Conservation (phyloP, 2,329 filamentous ascomycete genomes). For the Colletotrichum musae region DNA sequence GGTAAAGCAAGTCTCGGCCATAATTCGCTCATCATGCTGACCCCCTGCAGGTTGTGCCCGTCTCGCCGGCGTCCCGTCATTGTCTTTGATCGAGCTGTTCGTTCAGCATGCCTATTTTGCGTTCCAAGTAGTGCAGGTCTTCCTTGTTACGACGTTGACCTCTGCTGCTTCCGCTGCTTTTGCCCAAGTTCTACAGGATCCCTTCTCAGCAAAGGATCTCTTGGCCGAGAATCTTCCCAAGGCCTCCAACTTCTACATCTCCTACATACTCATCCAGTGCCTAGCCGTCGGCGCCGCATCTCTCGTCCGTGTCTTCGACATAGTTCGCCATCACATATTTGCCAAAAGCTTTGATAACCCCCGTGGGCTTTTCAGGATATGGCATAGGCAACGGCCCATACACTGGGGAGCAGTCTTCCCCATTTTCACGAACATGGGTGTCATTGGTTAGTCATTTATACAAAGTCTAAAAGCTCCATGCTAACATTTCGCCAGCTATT, state of each 20-base stretch:
- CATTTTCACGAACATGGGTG: conserved; percentile 84
- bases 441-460: conserved; percentile 75
- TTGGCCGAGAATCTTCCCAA: conserved; percentile 80
- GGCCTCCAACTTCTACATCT: conserved; percentile 89
- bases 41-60: conserved; percentile 73
- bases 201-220: conserved; percentile 54
- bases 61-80: conserved; percentile 78
- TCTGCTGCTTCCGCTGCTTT: conserved; percentile 78
- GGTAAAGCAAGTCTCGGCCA: conserved; percentile 59
- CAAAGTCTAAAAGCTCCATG: neutral
- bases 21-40: conserved; percentile 26
- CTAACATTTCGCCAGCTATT: conserved; percentile 69
- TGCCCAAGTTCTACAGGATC: conserved; percentile 64
- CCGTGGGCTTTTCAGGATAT: conserved; percentile 83
- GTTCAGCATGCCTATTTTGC: conserved; percentile 86
- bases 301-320: conserved; percentile 78
- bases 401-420: conserved; percentile 90
- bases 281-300: conserved; percentile 82
- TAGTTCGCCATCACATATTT: conserved; percentile 70
- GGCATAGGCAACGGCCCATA: conserved; percentile 79
- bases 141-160: conserved; percentile 84
- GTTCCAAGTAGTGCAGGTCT: conserved; percentile 87
- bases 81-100: conserved; percentile 80
- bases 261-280: conserved; percentile 95
- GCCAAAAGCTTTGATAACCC: conserved; percentile 84